Evolutionary conservation across 2,329 filamentous ascomycete species (phyloP), one percentile per base, ranked within the genome.

Genomic region (Apiospora phragmitis): DNA sequence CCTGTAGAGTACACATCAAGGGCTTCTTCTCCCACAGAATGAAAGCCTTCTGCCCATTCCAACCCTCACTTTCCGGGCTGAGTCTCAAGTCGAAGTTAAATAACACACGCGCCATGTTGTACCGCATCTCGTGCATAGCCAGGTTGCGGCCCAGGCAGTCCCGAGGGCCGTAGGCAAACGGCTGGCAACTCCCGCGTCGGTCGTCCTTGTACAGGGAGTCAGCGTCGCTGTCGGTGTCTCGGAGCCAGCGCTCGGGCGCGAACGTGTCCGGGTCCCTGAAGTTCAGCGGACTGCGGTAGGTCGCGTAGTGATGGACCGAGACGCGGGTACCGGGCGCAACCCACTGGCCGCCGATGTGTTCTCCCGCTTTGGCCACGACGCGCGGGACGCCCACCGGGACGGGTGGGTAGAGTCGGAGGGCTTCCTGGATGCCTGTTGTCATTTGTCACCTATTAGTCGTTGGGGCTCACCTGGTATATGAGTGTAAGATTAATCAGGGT

Each of bases 351-450:
- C 71, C 49, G 3, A 75, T 45, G 12, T 47, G 18, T 21, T 70
- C 69, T 9, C 75, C 75, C 1, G 80, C 79, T 76, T 71, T 49
- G 9, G 70, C 38, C 9, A 76, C 68, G 11, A 72, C 69, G 21
- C 76, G 71, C 4, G 75, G 75, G 12, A 72, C 71, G 11, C 73
- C 74, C 3, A 70, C 67, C 12, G 75, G 75, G 6, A 75, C 71
- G 0, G 76, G 71, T 12, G 75, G 74, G 45, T 76, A 77, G 12
- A 77, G 35, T 6, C 76, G 74, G 35, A 77, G 51, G 4, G 72
- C 73, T 71, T 77, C 76, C 1, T 73, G 68, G 42, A 77, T 66
- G 43, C 62, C 62, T 65, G 35, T 3, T 41, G 38, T 1, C 14
- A 1, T 32, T 32, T 32, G 16, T 51, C 1, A 0, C 14, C 24